phyloP scores from a whole-genome alignment of 768 basidiomycete genomes.

The Botryobasidium botryosum region DNA sequence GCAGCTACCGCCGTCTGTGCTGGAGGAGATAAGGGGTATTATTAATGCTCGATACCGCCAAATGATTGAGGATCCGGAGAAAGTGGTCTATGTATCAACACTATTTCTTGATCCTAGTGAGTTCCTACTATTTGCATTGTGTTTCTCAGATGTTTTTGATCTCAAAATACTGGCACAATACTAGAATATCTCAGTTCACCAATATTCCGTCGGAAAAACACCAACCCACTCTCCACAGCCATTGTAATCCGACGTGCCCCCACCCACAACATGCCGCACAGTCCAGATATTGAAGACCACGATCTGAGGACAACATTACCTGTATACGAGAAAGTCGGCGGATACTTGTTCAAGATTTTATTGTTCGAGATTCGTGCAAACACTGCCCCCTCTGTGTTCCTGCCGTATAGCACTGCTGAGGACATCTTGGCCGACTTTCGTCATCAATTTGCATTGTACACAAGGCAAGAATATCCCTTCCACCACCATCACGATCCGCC shows the following conservation, averaged over 20 bases:
- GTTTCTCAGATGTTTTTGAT: slow-evolving; percentile 13
- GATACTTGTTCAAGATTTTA: slow-evolving; percentile 8
- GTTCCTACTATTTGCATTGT: slow-evolving; percentile 7
- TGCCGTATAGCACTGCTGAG: background rate
- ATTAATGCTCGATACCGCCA: slow-evolving; percentile 18
- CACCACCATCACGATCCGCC: background rate
- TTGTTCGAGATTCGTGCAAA: slow-evolving; percentile 9
- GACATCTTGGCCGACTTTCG: background rate
- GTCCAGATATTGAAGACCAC: slow-evolving; percentile 12
- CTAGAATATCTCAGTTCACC: slow-evolving; percentile 11
- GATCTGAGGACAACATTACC: slow-evolving; percentile 16
- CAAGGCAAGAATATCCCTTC: slow-evolving; percentile 12
- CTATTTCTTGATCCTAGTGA: slow-evolving; percentile 23
- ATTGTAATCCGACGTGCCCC: slow-evolving; percentile 15
- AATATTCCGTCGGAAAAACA: slow-evolving; percentile 16
- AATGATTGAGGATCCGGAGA: slow-evolving; percentile 19
- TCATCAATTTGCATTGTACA: slow-evolving; percentile 13
- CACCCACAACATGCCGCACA: slow-evolving; percentile 15
- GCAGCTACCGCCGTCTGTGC: slow-evolving; percentile 5
- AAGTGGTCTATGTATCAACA: slow-evolving; percentile 19
- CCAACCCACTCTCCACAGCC: slow-evolving; percentile 17
- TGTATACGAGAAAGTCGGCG: slow-evolving; percentile 8
- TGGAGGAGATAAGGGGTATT: slow-evolving; percentile 17
- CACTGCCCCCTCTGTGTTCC: slow-evolving; percentile 8
- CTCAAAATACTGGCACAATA: too few relatives aligned